Conservation (phyloP, 179 eudicot genomes). For the Pouteria campechiana region DNA sequence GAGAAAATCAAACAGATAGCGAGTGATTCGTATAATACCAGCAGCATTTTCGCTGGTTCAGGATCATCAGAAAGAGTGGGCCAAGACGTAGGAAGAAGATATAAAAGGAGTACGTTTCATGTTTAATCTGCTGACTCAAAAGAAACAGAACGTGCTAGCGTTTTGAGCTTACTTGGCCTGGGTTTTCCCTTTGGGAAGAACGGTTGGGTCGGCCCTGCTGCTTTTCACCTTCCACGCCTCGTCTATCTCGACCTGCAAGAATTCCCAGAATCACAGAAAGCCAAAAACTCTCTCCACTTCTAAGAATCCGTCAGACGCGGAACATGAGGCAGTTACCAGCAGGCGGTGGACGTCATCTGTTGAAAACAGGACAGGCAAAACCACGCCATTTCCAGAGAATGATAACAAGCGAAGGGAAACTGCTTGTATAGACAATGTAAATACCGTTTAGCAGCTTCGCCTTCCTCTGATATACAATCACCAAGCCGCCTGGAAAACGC, state of each 20-base stretch:
- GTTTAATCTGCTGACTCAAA: neutral
- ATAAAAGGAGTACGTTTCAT: too few relatives aligned
- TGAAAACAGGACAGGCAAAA: slow-evolving; percentile 2
- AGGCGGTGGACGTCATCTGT: slow-evolving; percentile 89
- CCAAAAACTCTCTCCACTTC: neutral
- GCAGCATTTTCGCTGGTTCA: too few relatives aligned
- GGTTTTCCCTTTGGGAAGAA: slow-evolving; percentile 72
- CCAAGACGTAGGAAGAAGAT: too few relatives aligned
- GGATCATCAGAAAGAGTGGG: too few relatives aligned
- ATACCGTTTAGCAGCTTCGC: slow-evolving; percentile 71
- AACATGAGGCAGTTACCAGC: slow-evolving; percentile 37
- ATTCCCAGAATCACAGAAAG: neutral
- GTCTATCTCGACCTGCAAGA: slow-evolving; percentile 61
- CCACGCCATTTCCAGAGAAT: neutral
- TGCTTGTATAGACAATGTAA: neutral
- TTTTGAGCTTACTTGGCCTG: slow-evolving; percentile 65
- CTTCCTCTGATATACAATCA: slow-evolving; percentile 85
- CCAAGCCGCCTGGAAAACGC: slow-evolving; percentile 69
- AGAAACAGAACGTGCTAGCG: neutral
- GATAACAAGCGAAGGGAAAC: neutral
- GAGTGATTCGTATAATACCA: too few relatives aligned
- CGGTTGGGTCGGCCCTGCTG: slow-evolving; percentile 56
- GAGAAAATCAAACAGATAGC: too few relatives aligned
- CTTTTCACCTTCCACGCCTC: slow-evolving; percentile 93
- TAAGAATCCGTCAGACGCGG: neutral